Evolutionary conservation across 2,329 filamentous ascomycete species (phyloP), one percentile per base, ranked within the genome.

Genomic region (Colletotrichum sublineola): DNA sequence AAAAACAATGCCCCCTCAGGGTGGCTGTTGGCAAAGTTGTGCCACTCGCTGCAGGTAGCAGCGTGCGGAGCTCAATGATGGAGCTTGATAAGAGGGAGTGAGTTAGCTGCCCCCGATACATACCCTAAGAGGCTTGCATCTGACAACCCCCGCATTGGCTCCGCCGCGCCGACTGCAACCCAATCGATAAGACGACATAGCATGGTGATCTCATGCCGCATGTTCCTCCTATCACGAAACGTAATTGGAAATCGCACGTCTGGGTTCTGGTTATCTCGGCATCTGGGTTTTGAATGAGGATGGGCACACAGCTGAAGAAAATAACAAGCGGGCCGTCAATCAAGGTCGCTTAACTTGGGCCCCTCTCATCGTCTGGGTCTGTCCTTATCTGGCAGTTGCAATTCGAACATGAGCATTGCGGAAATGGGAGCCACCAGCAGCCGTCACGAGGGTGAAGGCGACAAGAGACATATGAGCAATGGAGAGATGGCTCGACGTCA

Each of bases 1-100:
- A 38, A 44, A 33, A 20, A 61, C 44, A 20, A 68, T 55, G 18
- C 38, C 50, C 48, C 40, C 40, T 7, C 2, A 63, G 64, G 38
- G 50, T 48, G 50, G 44, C 38, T 56, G 15, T 14, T 64, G 55
- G 31, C 56, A 31, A 50, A 29, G 38, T 29, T 58, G 44, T 38
- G 55, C 60, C 62, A 42, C 14, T 67, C 55, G 50, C 20, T 64
- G 63, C 24, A 15, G 46, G 31, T 15, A 33, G 40, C 46, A 67
- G 52, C 52, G 60, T 68, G 68, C 44, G 67, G 70, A 60, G 56
- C 38, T 38, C 50, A 40, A 46, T 42, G 52, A 56, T 52, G 44
- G 69, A 71, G 64, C 66, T 40, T 68, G 72, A 73, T 73, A 71
- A 74, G 72, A 74, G 62, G 29, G 68, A 74, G 73, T 20, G 44